Conservation (phyloP, 805 yeast species). For the Debaryomyces hansenii region DNA sequence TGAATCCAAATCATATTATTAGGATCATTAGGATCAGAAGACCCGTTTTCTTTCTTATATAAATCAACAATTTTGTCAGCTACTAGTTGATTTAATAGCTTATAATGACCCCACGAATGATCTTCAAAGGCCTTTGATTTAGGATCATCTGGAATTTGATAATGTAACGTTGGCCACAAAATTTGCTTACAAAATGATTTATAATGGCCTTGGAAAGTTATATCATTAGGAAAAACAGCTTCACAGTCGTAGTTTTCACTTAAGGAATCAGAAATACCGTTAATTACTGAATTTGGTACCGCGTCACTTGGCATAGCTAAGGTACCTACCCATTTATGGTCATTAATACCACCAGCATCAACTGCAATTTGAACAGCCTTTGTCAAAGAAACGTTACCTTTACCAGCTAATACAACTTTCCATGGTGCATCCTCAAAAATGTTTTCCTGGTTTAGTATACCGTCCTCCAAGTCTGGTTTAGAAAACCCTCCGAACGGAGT, state of each 20-base stretch:
- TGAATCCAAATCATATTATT: constrained; percentile 86
- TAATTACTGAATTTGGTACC: constrained; percentile 57
- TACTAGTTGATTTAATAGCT: constrained; percentile 68
- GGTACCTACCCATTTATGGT: constrained; percentile 80
- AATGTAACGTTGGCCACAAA: constrained; percentile 91
- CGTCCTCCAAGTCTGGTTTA: constrained; percentile 51
- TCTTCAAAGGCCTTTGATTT: constrained; percentile 93
- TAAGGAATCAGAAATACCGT: constrained; percentile 51
- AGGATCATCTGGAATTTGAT: constrained; percentile 94
- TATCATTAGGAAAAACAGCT: constrained; percentile 74
- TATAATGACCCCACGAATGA: constrained; percentile 89
- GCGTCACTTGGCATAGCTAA: constrained; percentile 88
- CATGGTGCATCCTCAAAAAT: constrained; percentile 66
- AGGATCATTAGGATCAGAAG: constrained; percentile 41
- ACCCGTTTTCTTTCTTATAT: constrained; percentile 54
- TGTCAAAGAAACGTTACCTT: constrained; percentile 85
- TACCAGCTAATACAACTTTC: constrained; percentile 64
- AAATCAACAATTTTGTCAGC: constrained; percentile 72
- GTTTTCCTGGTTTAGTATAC: constrained; percentile 42
- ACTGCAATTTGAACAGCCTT: constrained; percentile 75
- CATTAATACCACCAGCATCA: constrained; percentile 32
- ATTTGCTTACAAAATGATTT: constrained; percentile 90
- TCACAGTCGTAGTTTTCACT: constrained; percentile 52
- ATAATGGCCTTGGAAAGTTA: constrained; percentile 87
- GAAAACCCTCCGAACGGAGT: constrained; percentile 78